phyloP scores from a whole-genome alignment of 495 filamentous ascomycete species.

The Penicillium ochrochloron region DNA sequence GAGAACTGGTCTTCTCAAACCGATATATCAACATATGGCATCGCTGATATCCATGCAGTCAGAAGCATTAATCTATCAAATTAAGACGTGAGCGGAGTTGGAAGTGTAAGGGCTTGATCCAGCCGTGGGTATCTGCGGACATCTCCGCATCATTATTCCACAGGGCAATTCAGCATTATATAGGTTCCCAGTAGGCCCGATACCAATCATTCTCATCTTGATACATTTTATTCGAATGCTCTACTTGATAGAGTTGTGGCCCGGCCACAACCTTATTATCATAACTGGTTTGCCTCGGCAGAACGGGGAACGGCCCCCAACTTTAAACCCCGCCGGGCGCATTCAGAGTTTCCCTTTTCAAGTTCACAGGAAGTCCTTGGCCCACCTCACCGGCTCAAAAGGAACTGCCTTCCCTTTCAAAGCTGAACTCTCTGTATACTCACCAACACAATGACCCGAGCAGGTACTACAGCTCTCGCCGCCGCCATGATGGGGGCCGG shows the following conservation, averaged over 20 bases:
- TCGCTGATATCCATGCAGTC: background rate
- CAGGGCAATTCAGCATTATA: no score
- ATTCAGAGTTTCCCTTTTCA: background rate
- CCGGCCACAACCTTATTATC: background rate
- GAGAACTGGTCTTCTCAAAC: background rate
- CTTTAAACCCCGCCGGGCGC: background rate
- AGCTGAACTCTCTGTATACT: background rate
- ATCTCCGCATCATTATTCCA: no score
- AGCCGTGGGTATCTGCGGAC: no score
- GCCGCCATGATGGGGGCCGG: slow-evolving; percentile 26
- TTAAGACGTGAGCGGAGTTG: no score
- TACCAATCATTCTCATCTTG: no score
- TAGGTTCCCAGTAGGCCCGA: no score
- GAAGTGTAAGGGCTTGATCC: no score
- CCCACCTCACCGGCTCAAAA: background rate
- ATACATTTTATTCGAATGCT: no score
- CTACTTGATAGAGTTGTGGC: no score
- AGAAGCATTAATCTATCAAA: no score
- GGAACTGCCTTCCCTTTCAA: background rate
- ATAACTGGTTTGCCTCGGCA: background rate
- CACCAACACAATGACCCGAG: slow-evolving; percentile 12
- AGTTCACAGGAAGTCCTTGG: background rate
- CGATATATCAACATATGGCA: no score
- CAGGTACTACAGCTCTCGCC: slow-evolving; percentile 23
- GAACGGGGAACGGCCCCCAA: background rate